Evolutionary conservation across 2,329 filamentous ascomycete species (phyloP), one percentile per base, ranked within the genome.

Genomic region (Cladosporium colombiae): DNA sequence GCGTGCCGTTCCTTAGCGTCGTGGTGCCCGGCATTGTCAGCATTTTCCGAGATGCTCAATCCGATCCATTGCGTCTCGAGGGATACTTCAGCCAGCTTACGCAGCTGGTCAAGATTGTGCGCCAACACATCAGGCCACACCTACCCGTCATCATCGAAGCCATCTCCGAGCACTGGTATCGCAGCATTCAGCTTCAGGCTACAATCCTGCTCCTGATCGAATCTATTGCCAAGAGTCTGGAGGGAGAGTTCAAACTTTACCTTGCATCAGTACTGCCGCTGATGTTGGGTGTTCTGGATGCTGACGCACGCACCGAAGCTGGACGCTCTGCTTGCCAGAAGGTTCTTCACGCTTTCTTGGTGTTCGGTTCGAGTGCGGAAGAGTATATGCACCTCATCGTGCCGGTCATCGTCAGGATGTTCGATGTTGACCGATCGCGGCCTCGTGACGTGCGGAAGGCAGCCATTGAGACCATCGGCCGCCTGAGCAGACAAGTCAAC

Each of bases 381-480:
- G 95, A 99, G 77, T 99, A 99, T 77, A 99, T 99, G 95, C 95
- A 99, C 76, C 84, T 99, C 62, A 98, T 99, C 70, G 92, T 99
- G 61, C 95, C 95, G 0, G 92, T 96, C 40, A 93, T 99, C 73
- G 93, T 99, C 10, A 89, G 91, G 53, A 91, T 97, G 58, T 98
- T 99, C 74, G 94, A 99, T 76, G 96, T 92, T 74, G 74, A 72
- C 13, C 70, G 74, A 25, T 69, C 68, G 46, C 69, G 72, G n/a
- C 71, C 72, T n/a, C 82, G 86, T 1, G 89, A 89, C 66, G 87
- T 97, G 57, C 87, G 92, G 62, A 96, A 93, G 77, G 88, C 89
- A 27, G 94, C 94, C 0, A 98, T 99, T 70, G 96, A 99, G 73
- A 96, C 93, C 0, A 89, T 99, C 67, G 94, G 93, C 25, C 94